Evolutionary conservation across 1,139 yeast species (phyloP).

Genomic region (Yamadazyma oceani): DNA sequence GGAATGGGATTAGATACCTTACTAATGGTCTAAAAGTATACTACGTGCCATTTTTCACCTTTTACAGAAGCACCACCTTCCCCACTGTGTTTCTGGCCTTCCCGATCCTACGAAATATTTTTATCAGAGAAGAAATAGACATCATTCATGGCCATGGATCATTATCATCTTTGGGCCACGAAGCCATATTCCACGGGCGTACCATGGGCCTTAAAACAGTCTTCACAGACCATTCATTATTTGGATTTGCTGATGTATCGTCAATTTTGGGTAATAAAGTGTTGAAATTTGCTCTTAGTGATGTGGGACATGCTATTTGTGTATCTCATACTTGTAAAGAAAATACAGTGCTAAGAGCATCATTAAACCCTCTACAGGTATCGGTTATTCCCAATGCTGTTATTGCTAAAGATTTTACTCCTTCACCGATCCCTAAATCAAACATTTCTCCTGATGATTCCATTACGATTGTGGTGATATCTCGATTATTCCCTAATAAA

Average conservation of each 20-base stretch:
- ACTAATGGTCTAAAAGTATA: slow-evolving; percentile 93
- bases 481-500: slow-evolving; percentile 91
- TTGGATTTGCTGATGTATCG: slow-evolving; percentile 88
- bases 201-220: slow-evolving; percentile 93
- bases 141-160: slow-evolving; percentile 97
- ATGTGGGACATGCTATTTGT: slow-evolving; percentile 89
- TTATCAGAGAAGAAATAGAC: slow-evolving; percentile 80
- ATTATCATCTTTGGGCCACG: slow-evolving; percentile 81
- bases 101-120: slow-evolving; percentile 81
- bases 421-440: slow-evolving; percentile 34
- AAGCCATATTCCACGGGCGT: slow-evolving; percentile 84
- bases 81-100: slow-evolving; percentile 90
- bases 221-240: slow-evolving; percentile 92
- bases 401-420: slow-evolving; percentile 76
- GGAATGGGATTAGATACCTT: slow-evolving; percentile 78
- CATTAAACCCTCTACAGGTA: slow-evolving; percentile 72
- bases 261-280: slow-evolving; percentile 85
- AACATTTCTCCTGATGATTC: slow-evolving; percentile 8
- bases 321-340: slow-evolving; percentile 97
- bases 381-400: slow-evolving; percentile 98
- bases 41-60: slow-evolving; percentile 78
- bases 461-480: slow-evolving; percentile 86
- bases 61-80: slow-evolving; percentile 79
- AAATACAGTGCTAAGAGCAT: slow-evolving; percentile 86
- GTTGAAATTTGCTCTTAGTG: slow-evolving; percentile 79